A percentile compares a stretch with the other conserved stretches of the same genome.
Conservation (phyloP, 2,329 filamentous ascomycete genomes). For the Arthroderma uncinatum region DNA sequence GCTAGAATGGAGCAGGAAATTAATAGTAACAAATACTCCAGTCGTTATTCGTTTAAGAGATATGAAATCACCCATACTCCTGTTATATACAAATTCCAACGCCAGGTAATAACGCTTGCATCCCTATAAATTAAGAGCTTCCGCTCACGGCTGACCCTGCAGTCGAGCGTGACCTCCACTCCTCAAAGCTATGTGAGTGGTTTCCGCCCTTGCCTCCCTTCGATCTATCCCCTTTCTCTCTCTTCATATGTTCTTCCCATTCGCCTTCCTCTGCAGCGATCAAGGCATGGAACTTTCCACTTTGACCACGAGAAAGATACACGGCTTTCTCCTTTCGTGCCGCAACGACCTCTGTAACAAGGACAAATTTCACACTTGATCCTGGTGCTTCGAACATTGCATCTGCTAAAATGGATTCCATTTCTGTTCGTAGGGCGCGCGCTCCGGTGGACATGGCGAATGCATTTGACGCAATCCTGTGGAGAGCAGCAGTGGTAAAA, state of each 20-base stretch:
- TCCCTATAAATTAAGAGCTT: not conserved
- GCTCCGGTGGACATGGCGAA: constrained; percentile 65
- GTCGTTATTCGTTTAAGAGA: not conserved
- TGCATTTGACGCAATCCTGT: constrained; percentile 65
- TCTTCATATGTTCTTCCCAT: constrained; percentile 36
- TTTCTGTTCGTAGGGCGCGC: constrained; percentile 64
- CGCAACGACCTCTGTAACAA: constrained; percentile 61
- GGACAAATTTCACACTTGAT: constrained; percentile 55
- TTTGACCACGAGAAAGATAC: constrained; percentile 43
- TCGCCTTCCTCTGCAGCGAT: constrained; percentile 41
- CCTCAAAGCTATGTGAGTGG: constrained; percentile 31
- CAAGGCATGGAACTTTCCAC: constrained; percentile 40
- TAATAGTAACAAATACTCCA: not conserved
- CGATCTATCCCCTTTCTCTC: constrained; percentile 24
- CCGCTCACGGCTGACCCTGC: constrained; percentile 22
- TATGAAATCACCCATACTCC: not conserved
- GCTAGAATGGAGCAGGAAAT: not conserved
- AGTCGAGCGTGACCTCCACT: constrained; percentile 33
- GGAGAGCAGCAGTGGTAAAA: constrained; percentile 73
- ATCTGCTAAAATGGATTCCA: constrained; percentile 67
- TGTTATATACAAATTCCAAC: not conserved
- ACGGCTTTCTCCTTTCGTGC: constrained; percentile 46
- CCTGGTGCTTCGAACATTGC: constrained; percentile 70
- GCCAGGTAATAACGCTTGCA: not conserved
- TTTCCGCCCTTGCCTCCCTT: constrained; percentile 14